These are phyloP conservation scores for Clavispora asparagi DNA, from an alignment of 805 yeast species.

Conservation along the genomic window DNA sequence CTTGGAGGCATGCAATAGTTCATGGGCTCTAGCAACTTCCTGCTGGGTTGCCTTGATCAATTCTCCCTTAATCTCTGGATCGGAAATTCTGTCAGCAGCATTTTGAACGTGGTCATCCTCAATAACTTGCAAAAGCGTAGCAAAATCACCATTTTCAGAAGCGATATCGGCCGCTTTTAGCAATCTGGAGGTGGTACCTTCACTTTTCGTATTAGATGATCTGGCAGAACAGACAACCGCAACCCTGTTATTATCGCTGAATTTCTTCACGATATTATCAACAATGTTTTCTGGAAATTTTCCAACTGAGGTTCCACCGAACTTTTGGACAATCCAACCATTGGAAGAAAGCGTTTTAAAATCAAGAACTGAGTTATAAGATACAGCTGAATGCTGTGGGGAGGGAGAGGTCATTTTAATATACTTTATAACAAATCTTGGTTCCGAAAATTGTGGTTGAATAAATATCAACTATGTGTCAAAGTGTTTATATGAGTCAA, in stretches of 20 bases:
- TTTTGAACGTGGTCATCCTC: slow-evolving; percentile 74
- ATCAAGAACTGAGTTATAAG: slow-evolving; percentile 40
- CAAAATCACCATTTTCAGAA: slow-evolving; percentile 54
- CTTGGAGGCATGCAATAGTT: slow-evolving; percentile 79
- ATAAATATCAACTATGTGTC: neutral
- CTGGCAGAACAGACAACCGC: slow-evolving; percentile 97
- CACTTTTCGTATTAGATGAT: slow-evolving; percentile 83
- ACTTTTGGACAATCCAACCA: slow-evolving; percentile 69
- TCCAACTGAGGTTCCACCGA: slow-evolving; percentile 97
- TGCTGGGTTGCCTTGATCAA: slow-evolving; percentile 54
- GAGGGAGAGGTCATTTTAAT: slow-evolving; percentile 2
- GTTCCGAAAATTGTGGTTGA: neutral
- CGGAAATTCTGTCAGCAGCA: slow-evolving; percentile 51
- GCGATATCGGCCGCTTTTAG: slow-evolving; percentile 81
- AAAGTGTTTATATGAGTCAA: neutral
- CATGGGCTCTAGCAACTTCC: slow-evolving; percentile 65
- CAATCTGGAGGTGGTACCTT: slow-evolving; percentile 91
- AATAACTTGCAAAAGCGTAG: slow-evolving; percentile 56
- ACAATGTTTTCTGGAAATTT: slow-evolving; percentile 85
- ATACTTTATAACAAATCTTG: neutral
- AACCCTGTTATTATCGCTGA: slow-evolving; percentile 55
- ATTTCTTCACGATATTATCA: slow-evolving; percentile 73
- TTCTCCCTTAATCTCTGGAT: slow-evolving; percentile 40
- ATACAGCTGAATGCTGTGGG: slow-evolving; percentile 20
- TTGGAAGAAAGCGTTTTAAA: slow-evolving; percentile 18